phyloP scores from a whole-genome alignment of 2,329 filamentous ascomycete genomes.

The Trichoderma polysporum region DNA sequence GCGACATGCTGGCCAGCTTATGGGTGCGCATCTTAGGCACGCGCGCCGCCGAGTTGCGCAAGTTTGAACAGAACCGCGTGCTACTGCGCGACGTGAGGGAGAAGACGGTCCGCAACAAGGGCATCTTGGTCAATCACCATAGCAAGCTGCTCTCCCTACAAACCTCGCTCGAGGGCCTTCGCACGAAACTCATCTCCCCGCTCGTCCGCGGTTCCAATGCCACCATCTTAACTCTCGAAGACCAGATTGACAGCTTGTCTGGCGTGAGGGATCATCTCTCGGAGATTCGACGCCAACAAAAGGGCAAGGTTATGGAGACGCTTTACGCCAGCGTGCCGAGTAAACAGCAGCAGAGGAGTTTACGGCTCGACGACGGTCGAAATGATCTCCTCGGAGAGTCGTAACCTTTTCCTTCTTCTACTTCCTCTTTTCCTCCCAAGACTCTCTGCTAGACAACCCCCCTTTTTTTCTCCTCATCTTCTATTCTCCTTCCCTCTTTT shows the following conservation, averaged over 20 bases:
- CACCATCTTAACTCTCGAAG: conserved; percentile 73
- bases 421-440: background rate
- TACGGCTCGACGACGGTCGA: conserved; percentile 13
- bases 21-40: conserved; percentile 84
- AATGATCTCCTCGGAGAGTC: conserved; percentile 12
- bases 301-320: conserved; percentile 78
- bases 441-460: background rate
- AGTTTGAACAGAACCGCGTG: conserved; percentile 87
- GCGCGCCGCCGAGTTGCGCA: conserved; percentile 71
- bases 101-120: conserved; percentile 84
- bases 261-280: conserved; percentile 78
- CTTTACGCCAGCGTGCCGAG: conserved; percentile 58
- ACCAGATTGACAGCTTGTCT: conserved; percentile 81
- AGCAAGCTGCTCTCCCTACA: conserved; percentile 80
- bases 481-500: background rate
- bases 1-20: conserved; percentile 76
- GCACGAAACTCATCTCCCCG: conserved; percentile 80
- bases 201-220: conserved; percentile 69
- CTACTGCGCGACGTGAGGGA: conserved; percentile 76
- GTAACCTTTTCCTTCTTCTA: background rate
- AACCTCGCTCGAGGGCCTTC: conserved; percentile 79
- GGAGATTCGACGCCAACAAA: conserved; percentile 73
- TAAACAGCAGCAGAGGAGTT: conserved; percentile 20
- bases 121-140: conserved; percentile 82
- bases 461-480: background rate